Evolutionary conservation across 208 protist genomes (phyloP).

Genomic region (Trypanosoma lewisi): DNA sequence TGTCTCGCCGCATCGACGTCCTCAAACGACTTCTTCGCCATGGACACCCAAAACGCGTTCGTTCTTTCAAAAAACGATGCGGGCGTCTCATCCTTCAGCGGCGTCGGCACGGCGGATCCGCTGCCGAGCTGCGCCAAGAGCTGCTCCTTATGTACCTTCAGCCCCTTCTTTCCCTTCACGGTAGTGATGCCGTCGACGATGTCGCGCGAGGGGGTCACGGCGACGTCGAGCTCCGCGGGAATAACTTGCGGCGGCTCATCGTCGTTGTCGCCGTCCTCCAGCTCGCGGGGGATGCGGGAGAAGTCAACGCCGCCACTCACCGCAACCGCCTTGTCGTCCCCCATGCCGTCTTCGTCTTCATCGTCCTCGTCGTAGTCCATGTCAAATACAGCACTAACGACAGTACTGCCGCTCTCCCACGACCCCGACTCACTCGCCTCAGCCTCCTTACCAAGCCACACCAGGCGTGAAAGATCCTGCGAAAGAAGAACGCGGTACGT

Average conservation of each 20-base stretch:
- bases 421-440: constrained; percentile 72
- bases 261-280: constrained; percentile 47
- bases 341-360: constrained; percentile 61
- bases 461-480: constrained; percentile 73
- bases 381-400: constrained; percentile 78
- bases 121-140: constrained; percentile 74
- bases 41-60: constrained; percentile 60
- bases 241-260: constrained; percentile 74
- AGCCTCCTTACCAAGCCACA: constrained; percentile 84
- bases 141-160: constrained; percentile 88
- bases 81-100: constrained; percentile 51
- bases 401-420: constrained; percentile 87
- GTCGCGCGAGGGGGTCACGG: constrained; percentile 43
- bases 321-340: not conserved
- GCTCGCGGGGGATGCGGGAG: constrained; percentile 24
- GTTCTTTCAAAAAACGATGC: constrained; percentile 61
- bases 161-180: constrained; percentile 72
- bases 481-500: constrained; percentile 78
- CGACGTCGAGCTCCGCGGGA: constrained; percentile 63
- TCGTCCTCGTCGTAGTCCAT: constrained; percentile 70
- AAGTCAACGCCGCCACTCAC: constrained; percentile 18
- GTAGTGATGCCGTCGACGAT: constrained; percentile 54
- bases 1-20: constrained; percentile 3
- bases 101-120: constrained; percentile 64
- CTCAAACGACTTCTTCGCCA: constrained; percentile 59